Evolutionary conservation across 306 rosid genomes (phyloP).

Genomic region (Dalbergia cultrata): DNA sequence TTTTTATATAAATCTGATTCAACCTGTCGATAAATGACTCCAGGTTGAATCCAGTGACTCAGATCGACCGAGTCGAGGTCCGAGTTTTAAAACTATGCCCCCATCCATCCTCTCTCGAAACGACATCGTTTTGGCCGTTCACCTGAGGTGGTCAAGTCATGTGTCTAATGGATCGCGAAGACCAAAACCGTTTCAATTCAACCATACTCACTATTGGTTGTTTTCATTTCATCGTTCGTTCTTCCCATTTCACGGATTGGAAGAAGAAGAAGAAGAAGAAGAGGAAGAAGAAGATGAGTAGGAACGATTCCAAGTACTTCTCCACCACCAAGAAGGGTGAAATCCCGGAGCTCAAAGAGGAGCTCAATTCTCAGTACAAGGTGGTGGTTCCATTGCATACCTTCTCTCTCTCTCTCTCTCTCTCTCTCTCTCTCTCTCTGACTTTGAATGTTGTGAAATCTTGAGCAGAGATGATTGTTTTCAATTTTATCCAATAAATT

Average conservation of each 20-base stretch:
- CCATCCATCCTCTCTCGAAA: background rate
- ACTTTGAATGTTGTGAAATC: background rate
- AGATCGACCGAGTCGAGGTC: too few species aligned
- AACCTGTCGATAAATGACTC: too few species aligned
- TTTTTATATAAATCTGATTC: too few species aligned
- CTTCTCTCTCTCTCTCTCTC: too few species aligned
- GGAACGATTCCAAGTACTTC: constrained; percentile 98
- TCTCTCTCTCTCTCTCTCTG: too few species aligned
- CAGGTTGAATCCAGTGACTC: too few species aligned
- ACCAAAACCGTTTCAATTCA: background rate
- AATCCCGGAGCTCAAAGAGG: constrained; percentile 99
- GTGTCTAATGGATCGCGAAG: background rate
- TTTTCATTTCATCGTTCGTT: background rate
- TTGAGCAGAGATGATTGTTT: background rate
- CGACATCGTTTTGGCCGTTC: background rate
- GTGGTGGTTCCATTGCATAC: constrained; percentile 37
- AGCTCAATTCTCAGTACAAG: constrained; percentile 99
- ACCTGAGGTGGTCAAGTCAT: background rate
- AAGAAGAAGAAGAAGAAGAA: background rate
- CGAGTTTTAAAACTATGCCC: too few species aligned
- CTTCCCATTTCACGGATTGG: background rate
- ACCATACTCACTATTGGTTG: background rate
- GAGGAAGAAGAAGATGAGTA: constrained; percentile 78
- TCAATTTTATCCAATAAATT: too few species aligned
- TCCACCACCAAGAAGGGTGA: constrained; percentile 99